These are phyloP conservation scores for Uromyces viciae-fabae DNA, from an alignment of 1,284 basidiomycete genomes.

Conservation along the genomic window DNA sequence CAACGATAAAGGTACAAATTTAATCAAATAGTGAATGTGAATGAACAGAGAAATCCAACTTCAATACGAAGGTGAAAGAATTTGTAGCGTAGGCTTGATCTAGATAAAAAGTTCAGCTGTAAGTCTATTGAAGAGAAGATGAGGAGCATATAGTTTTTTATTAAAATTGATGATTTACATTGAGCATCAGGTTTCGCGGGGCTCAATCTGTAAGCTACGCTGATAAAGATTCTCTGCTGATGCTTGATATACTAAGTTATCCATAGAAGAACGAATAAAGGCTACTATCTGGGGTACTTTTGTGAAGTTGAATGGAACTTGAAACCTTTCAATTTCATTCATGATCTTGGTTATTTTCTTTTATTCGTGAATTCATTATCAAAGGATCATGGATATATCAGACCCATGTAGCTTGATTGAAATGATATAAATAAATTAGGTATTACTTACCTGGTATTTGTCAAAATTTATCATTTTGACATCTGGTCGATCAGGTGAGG, in stretches of 20 bases:
- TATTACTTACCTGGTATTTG: constrained; percentile 65
- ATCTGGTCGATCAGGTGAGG: constrained; percentile 66
- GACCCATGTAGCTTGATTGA: too few species aligned
- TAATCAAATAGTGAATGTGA: too few species aligned
- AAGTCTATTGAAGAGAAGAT: too few species aligned
- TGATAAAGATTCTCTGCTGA: constrained; percentile 40
- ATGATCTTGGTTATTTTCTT: constrained; percentile 50
- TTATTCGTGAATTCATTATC: neutral
- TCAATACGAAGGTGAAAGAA: too few species aligned
- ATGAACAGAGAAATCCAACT: too few species aligned
- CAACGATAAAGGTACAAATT: too few species aligned
- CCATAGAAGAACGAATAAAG: constrained; percentile 60
- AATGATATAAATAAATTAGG: neutral
- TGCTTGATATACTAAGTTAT: constrained; percentile 23
- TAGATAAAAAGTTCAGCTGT: too few species aligned
- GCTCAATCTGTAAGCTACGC: constrained; percentile 35
- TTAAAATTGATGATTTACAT: too few species aligned
- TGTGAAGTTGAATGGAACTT: constrained; percentile 74
- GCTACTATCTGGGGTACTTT: constrained; percentile 77
- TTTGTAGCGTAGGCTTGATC: too few species aligned
- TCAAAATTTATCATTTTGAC: constrained; percentile 91
- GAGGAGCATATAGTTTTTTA: neutral
- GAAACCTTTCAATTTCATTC: constrained; percentile 86
- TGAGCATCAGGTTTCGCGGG: constrained; percentile 14
- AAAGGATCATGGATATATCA: too few species aligned